Percentiles rank a stretch among this genome's conserved stretches.
Conservation (phyloP, 2,329 filamentous ascomycete genomes). For the Alternaria hordeiaustralica region DNA sequence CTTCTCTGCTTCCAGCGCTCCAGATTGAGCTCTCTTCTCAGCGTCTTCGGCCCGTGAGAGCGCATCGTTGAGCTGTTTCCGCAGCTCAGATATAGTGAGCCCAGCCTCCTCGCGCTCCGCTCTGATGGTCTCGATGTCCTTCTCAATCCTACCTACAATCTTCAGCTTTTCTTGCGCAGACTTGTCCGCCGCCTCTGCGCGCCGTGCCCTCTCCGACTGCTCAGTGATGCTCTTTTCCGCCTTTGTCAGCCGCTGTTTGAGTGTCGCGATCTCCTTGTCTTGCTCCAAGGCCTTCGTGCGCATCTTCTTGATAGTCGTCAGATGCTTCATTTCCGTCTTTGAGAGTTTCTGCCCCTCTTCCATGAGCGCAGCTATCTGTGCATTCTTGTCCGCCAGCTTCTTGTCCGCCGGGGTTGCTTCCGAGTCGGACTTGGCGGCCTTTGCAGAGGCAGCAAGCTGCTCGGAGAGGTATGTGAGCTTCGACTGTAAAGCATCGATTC, state of each 20-base stretch:
- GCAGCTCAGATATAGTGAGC: conserved; percentile 70
- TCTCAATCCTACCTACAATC: conserved; percentile 58
- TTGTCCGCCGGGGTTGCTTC: conserved; percentile 62
- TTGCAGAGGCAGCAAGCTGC: conserved; percentile 77
- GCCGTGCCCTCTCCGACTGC: conserved; percentile 65
- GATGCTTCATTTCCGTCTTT: conserved; percentile 82
- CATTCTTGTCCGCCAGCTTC: conserved; percentile 86
- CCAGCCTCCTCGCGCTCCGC: conserved; percentile 69
- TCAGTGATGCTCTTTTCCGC: conserved; percentile 70
- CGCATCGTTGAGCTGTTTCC: conserved; percentile 71
- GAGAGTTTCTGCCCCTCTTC: conserved; percentile 91
- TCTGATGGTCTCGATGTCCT: conserved; percentile 67
- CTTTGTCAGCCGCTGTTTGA: conserved; percentile 67
- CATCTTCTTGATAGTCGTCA: conserved; percentile 82
- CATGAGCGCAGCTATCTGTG: conserved; percentile 86
- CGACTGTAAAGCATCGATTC: conserved; percentile 88
- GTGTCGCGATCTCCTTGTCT: conserved; percentile 57
- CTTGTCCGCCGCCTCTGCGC: conserved; percentile 66
- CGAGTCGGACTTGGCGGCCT: conserved; percentile 63
- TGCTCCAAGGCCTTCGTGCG: conserved; percentile 60
- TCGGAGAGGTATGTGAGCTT: conserved; percentile 89
- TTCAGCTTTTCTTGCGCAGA: conserved; percentile 63
- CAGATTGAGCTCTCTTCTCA: conserved; percentile 70
- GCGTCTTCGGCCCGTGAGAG: conserved; percentile 70
- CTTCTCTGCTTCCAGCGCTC: conserved; percentile 71